Evolutionary conservation across 495 filamentous ascomycete species (phyloP).

Genomic region (Penicillium soppii): DNA sequence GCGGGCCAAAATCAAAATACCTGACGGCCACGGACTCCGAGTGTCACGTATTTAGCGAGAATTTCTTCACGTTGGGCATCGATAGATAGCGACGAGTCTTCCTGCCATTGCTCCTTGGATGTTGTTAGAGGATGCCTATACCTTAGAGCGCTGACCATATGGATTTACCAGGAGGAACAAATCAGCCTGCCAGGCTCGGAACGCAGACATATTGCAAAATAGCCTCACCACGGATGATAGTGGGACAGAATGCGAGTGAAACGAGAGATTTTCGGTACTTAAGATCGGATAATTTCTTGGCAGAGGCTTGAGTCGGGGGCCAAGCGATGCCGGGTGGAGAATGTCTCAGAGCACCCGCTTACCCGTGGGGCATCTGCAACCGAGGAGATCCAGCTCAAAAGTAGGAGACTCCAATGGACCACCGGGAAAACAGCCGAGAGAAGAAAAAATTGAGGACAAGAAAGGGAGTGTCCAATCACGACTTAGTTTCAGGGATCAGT

Average conservation of each 20-base stretch:
- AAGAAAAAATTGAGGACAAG: too few species aligned
- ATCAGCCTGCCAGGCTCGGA: not conserved
- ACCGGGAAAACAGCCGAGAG: too few species aligned
- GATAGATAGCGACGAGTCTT: slow-evolving; percentile 3
- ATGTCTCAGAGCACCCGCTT: too few species aligned
- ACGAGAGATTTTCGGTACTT: too few species aligned
- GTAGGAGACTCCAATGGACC: too few species aligned
- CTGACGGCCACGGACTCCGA: slow-evolving; percentile 8
- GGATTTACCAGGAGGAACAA: slow-evolving; percentile 8
- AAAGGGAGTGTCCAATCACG: too few species aligned
- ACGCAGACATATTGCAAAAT: not conserved
- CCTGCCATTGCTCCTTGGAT: slow-evolving; percentile 7
- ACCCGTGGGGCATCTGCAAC: too few species aligned
- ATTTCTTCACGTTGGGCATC: slow-evolving; percentile 8
- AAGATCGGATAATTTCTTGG: too few species aligned
- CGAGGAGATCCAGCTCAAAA: too few species aligned
- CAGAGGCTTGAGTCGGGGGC: too few species aligned
- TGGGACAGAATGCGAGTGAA: not conserved
- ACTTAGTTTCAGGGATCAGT: too few species aligned
- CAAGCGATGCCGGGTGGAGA: too few species aligned
- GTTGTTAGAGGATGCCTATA: not conserved
- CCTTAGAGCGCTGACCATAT: not conserved
- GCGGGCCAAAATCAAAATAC: not conserved
- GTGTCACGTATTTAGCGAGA: slow-evolving; percentile 3
- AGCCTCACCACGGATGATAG: not conserved